Conservation (phyloP, 805 yeast species). For the Metschnikowia rubicola region DNA sequence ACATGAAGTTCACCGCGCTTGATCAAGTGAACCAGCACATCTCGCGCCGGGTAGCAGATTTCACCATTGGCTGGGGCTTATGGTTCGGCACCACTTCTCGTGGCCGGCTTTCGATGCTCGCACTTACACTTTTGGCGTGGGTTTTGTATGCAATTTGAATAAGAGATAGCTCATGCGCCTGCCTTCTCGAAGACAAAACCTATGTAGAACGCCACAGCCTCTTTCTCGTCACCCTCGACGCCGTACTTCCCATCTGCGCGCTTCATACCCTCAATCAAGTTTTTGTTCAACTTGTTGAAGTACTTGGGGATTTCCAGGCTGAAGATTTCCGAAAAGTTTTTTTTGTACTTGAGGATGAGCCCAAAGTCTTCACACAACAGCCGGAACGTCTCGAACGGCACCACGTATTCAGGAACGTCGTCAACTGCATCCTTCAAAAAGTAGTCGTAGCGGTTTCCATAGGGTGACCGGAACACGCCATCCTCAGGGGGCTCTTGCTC, state of each 20-base stretch:
- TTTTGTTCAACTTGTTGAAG: slow-evolving; percentile 55
- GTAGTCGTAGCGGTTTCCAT: slow-evolving; percentile 80
- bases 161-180: neutral
- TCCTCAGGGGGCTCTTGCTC: slow-evolving; percentile 74
- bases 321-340: slow-evolving; percentile 79
- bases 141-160: slow-evolving; percentile 3
- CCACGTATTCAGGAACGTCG: slow-evolving; percentile 94
- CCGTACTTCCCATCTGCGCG: slow-evolving; percentile 80
- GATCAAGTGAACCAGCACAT: slow-evolving; percentile 27
- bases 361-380: slow-evolving; percentile 82
- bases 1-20: slow-evolving; percentile 31
- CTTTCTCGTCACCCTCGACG: slow-evolving; percentile 84
- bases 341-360: slow-evolving; percentile 64
- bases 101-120: slow-evolving; percentile 30
- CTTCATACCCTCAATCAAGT: slow-evolving; percentile 63
- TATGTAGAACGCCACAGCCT: slow-evolving; percentile 82
- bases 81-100: slow-evolving; percentile 33
- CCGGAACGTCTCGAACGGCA: slow-evolving; percentile 86
- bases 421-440: slow-evolving; percentile 90
- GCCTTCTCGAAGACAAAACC: slow-evolving; percentile 77
- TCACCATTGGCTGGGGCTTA: slow-evolving; percentile 30
- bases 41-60: slow-evolving; percentile 28
- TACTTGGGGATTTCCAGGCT: slow-evolving; percentile 72
- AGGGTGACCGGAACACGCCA: slow-evolving; percentile 70
- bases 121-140: slow-evolving; percentile 15